Percentiles rank a stretch among this genome's conserved stretches.
These are phyloP conservation scores for Boletus barrowsii DNA, from an alignment of 768 basidiomycete genomes.

Conservation along the genomic window DNA sequence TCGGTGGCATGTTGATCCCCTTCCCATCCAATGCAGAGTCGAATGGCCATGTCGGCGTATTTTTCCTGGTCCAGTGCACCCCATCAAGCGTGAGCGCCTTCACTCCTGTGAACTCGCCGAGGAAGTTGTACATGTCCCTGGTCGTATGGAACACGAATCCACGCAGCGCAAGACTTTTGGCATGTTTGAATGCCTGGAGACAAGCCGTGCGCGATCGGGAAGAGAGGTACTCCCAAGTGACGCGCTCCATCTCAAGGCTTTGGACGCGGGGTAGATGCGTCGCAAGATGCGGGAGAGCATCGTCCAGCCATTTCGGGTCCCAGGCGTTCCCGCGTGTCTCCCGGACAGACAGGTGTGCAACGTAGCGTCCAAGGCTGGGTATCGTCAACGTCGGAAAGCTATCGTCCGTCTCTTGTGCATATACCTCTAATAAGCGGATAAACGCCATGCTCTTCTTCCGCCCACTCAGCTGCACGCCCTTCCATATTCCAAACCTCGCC, in stretches of 20 bases:
- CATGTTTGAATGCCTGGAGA: constrained; percentile 22
- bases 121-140: constrained; percentile 27
- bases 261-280: constrained; percentile 19
- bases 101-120: constrained; percentile 26
- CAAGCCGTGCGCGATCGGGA: constrained; percentile 24
- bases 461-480: constrained; percentile 16
- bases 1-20: constrained; percentile 16
- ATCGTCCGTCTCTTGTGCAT: constrained; percentile 9
- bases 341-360: constrained; percentile 24
- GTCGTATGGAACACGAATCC: constrained; percentile 26
- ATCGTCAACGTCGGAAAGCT: constrained; percentile 37
- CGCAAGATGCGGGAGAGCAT: constrained; percentile 25
- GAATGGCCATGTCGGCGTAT: constrained; percentile 12
- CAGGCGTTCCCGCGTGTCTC: constrained; percentile 31
- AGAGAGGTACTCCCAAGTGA: constrained; percentile 34
- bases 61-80: constrained; percentile 24
- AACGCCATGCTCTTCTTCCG: constrained; percentile 21
- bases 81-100: constrained; percentile 30
- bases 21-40: constrained; percentile 6
- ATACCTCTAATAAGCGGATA: constrained; percentile 16
- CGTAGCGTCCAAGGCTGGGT: constrained; percentile 60
- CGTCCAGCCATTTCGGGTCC: constrained; percentile 34
- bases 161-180: constrained; percentile 19
- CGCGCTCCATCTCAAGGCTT: constrained; percentile 27
- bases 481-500: constrained; percentile 25